Percentiles rank a stretch among this genome's conserved stretches.
phyloP scores from a whole-genome alignment of 495 filamentous ascomycete genomes.

The Cryomyces antarcticus region DNA sequence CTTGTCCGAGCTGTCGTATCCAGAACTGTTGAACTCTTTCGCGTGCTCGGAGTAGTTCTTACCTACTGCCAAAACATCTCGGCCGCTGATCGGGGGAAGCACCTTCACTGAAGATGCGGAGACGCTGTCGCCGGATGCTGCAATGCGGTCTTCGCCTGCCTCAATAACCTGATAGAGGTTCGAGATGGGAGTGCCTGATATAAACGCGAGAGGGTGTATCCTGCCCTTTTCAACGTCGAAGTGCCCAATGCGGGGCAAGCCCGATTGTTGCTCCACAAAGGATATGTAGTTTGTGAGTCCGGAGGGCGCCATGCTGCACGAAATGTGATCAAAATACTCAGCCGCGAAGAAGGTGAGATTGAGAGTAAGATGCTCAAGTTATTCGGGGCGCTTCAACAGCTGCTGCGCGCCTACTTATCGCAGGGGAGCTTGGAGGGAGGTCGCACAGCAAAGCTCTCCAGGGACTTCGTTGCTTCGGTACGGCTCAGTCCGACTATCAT shows the following conservation, averaged over 20 bases:
- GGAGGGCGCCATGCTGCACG: no score
- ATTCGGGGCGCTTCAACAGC: no score
- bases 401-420: no score
- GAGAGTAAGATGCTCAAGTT: no score
- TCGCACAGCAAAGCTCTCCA: no score
- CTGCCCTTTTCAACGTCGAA: constrained; percentile 19
- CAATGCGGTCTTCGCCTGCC: constrained; percentile 16
- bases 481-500: no score
- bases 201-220: constrained; percentile 27
- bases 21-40: constrained; percentile 28
- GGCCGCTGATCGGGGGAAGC: constrained; percentile 26
- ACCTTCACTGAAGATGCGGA: constrained; percentile 20
- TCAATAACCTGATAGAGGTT: constrained; percentile 32
- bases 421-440: no score
- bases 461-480: no score
- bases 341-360: no score
- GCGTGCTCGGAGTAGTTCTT: constrained; percentile 36
- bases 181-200: constrained; percentile 26
- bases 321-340: no score
- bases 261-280: constrained; percentile 3
- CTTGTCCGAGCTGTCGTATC: constrained; percentile 30
- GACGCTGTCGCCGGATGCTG: constrained; percentile 16
- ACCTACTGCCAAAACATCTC: constrained; percentile 33
- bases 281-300: constrained; percentile 19
- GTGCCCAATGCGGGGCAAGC: constrained; percentile 21